Base-by-base conservation (phyloP, 2,329 filamentous ascomycete species). In the Pseudogymnoascus sp. region DNA sequence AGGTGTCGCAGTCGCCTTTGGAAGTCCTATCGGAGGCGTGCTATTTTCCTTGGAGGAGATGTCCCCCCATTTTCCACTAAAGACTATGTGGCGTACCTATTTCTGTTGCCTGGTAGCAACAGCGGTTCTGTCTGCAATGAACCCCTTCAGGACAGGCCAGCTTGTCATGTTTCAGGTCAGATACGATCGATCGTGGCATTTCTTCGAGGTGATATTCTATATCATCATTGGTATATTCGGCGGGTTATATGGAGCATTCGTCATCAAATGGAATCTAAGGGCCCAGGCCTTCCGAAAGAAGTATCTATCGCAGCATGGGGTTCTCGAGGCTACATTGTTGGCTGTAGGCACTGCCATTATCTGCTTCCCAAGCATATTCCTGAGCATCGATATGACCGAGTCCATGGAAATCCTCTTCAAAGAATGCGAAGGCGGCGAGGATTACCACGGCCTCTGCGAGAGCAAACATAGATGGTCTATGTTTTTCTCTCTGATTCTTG, bases 111-210 rank as follows among this genome's bases (percentile, higher is more conserved):
- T 99, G 65, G 93, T 99, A 4, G 94, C 92, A 4, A 97, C 94
- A 1, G 91, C 91, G 58, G 91, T 96, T 14, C 77, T 99, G 38
- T 88, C 94, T 25, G 90, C 90, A 62, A 96, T 99, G 90, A 99
- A 99, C 68, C 94, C 94, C 20, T 99, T 99, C 75, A 81, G 94
- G 59, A 97, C 94, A 0, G 94, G 94, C 18, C 94, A 99, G 71
- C 81, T 99, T 41, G 94, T 99, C 83, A 97, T 99, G 93, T 99
- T 99, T 74, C 92, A 96, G 69, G 93, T 99, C 69, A 85, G 86
- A 68, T 99, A 99, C 71, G 93, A 97, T 73, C 88, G 93, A 39
- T 88, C 89, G 39, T 99, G 94, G 94, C 94, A 99, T 76, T 96
- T 96, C 70, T 99, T 99, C 70, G 94, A 99, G 72, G 81, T 94